These are phyloP conservation scores for Pseudocercospora crystallina DNA, from an alignment of 2,329 filamentous ascomycete genomes.

Conservation along the genomic window DNA sequence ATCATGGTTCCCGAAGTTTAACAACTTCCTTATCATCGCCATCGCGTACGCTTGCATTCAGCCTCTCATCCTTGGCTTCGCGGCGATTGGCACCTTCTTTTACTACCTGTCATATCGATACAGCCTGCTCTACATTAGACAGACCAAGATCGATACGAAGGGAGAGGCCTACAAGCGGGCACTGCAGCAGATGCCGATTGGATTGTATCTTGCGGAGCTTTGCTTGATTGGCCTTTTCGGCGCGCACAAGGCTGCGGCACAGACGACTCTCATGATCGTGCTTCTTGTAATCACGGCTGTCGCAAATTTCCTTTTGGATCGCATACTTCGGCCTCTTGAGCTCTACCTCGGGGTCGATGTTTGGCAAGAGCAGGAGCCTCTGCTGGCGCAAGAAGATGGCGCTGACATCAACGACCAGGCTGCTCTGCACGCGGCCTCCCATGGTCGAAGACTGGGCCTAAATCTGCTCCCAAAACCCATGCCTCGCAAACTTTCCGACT, in stretches of 20 bases:
- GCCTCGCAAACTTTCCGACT: conserved; percentile 27
- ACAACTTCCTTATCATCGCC: conserved; percentile 45
- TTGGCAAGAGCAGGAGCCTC: conserved; percentile 31
- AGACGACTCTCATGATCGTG: conserved; percentile 45
- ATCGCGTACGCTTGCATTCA: conserved; percentile 51
- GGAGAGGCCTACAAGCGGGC: conserved; percentile 49
- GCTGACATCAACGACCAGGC: conserved; percentile 28
- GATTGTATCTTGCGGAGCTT: conserved; percentile 50
- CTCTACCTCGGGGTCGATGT: conserved; percentile 35
- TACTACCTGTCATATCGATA: conserved; percentile 52
- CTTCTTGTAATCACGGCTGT: conserved; percentile 40
- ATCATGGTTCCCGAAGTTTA: conserved; percentile 49
- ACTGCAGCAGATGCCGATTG: conserved; percentile 48
- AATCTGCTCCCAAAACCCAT: conserved; percentile 25
- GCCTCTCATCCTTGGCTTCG: conserved; percentile 49
- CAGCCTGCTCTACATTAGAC: conserved; percentile 49
- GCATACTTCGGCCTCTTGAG: conserved; percentile 33
- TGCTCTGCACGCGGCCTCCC: conserved; percentile 32
- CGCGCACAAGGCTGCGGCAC: conserved; percentile 39
- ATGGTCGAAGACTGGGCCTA: conserved; percentile 32
- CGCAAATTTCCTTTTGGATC: conserved; percentile 31
- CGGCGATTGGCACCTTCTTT: conserved; percentile 44
- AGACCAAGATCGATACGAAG: conserved; percentile 50
- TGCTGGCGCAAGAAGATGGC: conserved; percentile 32
- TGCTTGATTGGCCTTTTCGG: conserved; percentile 50